Conservation (phyloP, 345 rosid genomes). For the Dipteronia sinensis region DNA sequence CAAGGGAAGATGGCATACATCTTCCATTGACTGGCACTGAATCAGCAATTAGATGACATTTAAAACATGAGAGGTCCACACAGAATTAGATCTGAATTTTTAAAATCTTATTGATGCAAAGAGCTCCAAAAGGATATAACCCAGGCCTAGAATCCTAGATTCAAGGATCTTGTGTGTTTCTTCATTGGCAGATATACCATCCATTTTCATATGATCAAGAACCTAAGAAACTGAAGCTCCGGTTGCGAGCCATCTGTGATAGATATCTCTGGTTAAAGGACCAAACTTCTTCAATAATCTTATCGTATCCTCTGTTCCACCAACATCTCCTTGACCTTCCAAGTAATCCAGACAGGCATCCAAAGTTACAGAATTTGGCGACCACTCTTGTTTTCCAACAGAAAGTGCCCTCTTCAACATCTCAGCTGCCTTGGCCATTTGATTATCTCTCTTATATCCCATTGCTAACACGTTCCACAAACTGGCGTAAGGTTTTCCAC, state of each 20-base stretch:
- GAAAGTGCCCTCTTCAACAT: conserved; percentile 30
- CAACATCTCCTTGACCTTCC: conserved; percentile 29
- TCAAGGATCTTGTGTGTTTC: conserved; percentile 20
- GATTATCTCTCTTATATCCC: conserved; percentile 22
- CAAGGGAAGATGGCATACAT: too few relatives aligned
- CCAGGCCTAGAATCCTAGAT: neutral
- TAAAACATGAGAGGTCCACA: too few relatives aligned
- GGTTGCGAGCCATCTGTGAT: conserved; percentile 23
- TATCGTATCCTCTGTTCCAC: conserved; percentile 20
- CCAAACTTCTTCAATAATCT: conserved; percentile 15
- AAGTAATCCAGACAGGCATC: conserved; percentile 32
- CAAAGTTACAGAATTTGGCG: conserved; percentile 11
- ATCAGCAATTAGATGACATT: too few relatives aligned
- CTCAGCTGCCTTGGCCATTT: conserved; percentile 33
- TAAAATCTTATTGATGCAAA: too few relatives aligned
- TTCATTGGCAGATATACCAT: conserved; percentile 23
- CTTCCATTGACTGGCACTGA: too few relatives aligned
- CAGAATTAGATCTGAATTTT: too few relatives aligned
- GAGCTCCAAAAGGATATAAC: neutral
- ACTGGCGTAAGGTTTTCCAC: conserved; percentile 21
- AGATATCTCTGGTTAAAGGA: conserved; percentile 19
- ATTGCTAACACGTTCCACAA: conserved; percentile 25
- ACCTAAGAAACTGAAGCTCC: conserved; percentile 20
- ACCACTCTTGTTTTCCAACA: conserved; percentile 20
- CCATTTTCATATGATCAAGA: conserved; percentile 24